phyloP scores from a whole-genome alignment of 441 rosid genomes.

The Bocquillonia castaneifolia region DNA sequence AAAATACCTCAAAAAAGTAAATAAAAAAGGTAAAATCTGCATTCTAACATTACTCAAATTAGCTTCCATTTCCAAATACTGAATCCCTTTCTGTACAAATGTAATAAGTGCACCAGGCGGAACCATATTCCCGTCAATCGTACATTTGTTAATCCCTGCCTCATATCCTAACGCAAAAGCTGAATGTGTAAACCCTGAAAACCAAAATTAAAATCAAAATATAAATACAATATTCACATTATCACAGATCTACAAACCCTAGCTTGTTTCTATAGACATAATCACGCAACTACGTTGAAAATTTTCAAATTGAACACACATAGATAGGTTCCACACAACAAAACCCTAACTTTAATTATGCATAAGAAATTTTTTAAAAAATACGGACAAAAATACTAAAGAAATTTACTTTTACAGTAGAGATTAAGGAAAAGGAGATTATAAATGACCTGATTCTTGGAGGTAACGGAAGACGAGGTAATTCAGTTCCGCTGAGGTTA shows the following conservation, averaged over 20 bases:
- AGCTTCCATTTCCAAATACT: slow-evolving; percentile 98
- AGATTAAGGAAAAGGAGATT: background rate
- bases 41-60: slow-evolving; percentile 75
- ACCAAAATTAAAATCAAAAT: background rate
- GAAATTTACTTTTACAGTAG: background rate
- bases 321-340: background rate
- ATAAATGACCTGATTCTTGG: slow-evolving; percentile 73
- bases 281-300: background rate
- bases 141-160: slow-evolving; percentile 82
- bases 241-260: slow-evolving; percentile 21
- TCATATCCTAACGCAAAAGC: slow-evolving; percentile 95
- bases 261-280: slow-evolving; percentile 1
- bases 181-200: slow-evolving; percentile 81
- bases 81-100: slow-evolving; percentile 89
- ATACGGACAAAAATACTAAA: background rate
- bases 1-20: background rate
- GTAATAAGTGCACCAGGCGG: slow-evolving; percentile 94
- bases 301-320: background rate
- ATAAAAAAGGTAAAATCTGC: slow-evolving; percentile 22
- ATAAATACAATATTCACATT: background rate
- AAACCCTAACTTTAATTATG: slow-evolving; percentile 26
- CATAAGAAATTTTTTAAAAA: background rate
- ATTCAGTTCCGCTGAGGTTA: slow-evolving; percentile 81
- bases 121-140: slow-evolving; percentile 89
- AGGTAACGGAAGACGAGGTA: slow-evolving; percentile 90